phyloP scores from a whole-genome alignment of 331 rosid species.

The Acacia pycnantha region DNA sequence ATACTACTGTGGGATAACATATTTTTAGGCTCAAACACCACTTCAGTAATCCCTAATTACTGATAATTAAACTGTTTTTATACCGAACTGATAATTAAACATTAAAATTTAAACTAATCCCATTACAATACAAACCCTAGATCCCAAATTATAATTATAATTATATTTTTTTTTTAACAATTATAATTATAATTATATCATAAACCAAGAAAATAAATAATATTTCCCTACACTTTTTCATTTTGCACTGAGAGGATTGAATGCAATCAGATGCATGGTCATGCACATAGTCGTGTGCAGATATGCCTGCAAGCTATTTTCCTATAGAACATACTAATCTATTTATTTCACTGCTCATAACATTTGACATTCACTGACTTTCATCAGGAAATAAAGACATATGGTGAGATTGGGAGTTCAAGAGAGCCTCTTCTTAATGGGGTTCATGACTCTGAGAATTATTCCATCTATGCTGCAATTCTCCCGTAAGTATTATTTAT shows the following conservation, averaged over 20 bases:
- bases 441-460: slow-evolving; percentile 46
- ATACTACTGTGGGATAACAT: background rate
- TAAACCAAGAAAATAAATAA: background rate
- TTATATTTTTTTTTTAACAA: no score
- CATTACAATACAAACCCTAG: background rate
- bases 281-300: background rate
- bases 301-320: slow-evolving; percentile 17
- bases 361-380: slow-evolving; percentile 30
- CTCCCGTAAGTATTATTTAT: slow-evolving; percentile 69
- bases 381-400: slow-evolving; percentile 48
- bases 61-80: background rate
- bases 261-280: background rate
- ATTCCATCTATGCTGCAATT: slow-evolving; percentile 62
- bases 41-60: background rate
- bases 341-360: slow-evolving; percentile 9
- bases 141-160: background rate
- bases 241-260: background rate
- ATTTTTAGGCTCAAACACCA: background rate
- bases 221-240: background rate
- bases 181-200: background rate
- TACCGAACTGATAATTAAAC: background rate
- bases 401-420: slow-evolving; percentile 45
- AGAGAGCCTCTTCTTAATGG: slow-evolving; percentile 63
- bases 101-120: background rate
- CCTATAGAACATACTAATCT: background rate